These are phyloP conservation scores for Breviolum minutum DNA, from an alignment of 73 alveolate species.

Conservation along the genomic window DNA sequence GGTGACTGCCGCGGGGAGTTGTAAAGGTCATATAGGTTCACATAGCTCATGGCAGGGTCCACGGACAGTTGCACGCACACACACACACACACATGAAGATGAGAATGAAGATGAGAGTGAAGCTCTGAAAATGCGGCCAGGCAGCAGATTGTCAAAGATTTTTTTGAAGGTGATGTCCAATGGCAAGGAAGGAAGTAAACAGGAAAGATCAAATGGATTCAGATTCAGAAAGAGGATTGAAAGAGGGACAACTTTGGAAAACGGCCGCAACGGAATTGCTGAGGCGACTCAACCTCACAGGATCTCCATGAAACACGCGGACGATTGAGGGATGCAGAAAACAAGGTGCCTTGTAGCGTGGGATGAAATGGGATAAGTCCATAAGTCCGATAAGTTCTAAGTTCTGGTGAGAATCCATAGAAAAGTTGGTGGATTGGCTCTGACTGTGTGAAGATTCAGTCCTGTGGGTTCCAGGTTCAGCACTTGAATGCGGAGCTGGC, in stretches of 20 bases:
- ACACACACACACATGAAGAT: too few species aligned
- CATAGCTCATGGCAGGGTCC: background rate
- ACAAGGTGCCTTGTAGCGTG: constrained; percentile 31
- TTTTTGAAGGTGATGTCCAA: too few species aligned
- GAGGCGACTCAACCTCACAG: constrained; percentile 25
- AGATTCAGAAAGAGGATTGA: too few species aligned
- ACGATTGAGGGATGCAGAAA: constrained; percentile 70
- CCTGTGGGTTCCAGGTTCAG: constrained; percentile 46
- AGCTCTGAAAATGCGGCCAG: too few species aligned
- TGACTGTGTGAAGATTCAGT: background rate
- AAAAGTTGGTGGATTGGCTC: background rate
- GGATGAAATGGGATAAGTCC: background rate
- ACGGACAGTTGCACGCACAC: too few species aligned
- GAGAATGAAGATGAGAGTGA: too few species aligned
- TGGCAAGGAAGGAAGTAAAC: too few species aligned
- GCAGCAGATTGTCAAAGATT: too few species aligned
- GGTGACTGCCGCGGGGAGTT: background rate
- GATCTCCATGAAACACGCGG: constrained; percentile 61
- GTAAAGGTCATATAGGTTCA: background rate
- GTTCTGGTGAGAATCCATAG: background rate
- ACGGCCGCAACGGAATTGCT: background rate
- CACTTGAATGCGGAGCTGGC: constrained; percentile 79
- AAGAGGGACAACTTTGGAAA: too few species aligned
- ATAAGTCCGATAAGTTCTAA: background rate
- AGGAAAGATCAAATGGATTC: too few species aligned